Conservation (phyloP, 305 asterid genomes). For the Fraxinus sp. region DNA sequence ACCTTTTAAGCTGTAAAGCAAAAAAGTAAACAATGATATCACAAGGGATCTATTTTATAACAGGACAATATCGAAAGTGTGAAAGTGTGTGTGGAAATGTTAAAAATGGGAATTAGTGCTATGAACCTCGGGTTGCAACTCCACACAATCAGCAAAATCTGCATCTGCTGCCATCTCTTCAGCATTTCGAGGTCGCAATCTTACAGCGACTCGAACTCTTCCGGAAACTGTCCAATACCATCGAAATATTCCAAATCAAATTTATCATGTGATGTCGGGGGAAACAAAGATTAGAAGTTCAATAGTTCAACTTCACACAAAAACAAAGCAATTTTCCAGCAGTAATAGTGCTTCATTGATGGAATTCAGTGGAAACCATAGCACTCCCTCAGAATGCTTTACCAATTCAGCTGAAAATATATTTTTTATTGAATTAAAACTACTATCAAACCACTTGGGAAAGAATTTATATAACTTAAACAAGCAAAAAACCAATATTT, state of each 20-base stretch:
- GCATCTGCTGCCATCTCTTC: constrained; percentile 96
- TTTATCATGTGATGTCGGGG: constrained; percentile 5
- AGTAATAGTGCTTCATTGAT: not conserved
- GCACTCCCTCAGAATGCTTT: constrained; percentile 17
- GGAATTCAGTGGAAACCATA: constrained; percentile 1
- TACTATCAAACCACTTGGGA: constrained; percentile 3
- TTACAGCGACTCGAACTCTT: constrained; percentile 92
- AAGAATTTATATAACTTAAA: not conserved
- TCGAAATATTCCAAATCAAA: not conserved
- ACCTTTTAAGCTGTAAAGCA: constrained; percentile 68
- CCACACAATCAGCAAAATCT: constrained; percentile 99
- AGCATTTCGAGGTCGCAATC: constrained; percentile 87
- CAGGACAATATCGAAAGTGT: not conserved
- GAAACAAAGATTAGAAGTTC: constrained; percentile 8
- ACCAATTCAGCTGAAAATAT: not conserved
- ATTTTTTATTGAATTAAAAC: not conserved
- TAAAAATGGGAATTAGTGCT: constrained; percentile 17
- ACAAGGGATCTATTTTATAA: constrained; percentile 7
- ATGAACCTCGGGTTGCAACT: constrained; percentile 91
- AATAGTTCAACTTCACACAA: not conserved
- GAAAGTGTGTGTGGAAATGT: constrained; percentile 6
- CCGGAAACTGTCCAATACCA: constrained; percentile 62
- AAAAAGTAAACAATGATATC: constrained; percentile 15
- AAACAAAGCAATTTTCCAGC: not conserved
- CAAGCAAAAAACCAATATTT: constrained; percentile 5